These are phyloP conservation scores for Kodamaea laetipori DNA, from an alignment of 805 yeast genomes.

Conservation along the genomic window DNA sequence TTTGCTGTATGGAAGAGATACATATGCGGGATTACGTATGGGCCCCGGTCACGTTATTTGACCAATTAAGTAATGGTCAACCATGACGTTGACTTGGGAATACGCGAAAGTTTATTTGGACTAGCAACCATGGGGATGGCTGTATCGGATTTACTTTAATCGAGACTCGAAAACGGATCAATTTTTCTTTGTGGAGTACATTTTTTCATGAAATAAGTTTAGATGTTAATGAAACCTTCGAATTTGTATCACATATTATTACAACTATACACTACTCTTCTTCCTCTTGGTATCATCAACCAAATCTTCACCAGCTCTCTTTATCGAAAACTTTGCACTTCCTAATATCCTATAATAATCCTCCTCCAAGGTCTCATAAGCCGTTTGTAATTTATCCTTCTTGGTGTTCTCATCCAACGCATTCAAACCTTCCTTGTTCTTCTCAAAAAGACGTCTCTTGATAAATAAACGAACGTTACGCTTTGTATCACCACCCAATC, in stretches of 20 bases:
- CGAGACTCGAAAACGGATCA: too few species aligned
- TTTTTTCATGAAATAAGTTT: too few species aligned
- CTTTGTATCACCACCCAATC: conserved; percentile 25
- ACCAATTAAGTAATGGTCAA: background rate
- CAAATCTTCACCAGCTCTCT: conserved; percentile 17
- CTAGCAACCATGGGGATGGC: too few species aligned
- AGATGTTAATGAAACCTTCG: too few species aligned
- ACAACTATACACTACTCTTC: too few species aligned
- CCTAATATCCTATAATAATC: conserved; percentile 66
- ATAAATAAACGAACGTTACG: conserved; percentile 58
- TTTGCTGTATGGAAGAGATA: conserved; percentile 4
- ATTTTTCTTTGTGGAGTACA: too few species aligned
- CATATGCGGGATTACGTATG: conserved; percentile 8
- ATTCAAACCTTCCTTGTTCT: conserved; percentile 76
- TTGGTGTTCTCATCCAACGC: conserved; percentile 66
- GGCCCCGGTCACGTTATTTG: background rate
- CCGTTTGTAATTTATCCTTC: conserved; percentile 71
- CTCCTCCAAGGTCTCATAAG: conserved; percentile 65
- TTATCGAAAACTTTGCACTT: conserved; percentile 24
- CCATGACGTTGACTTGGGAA: too few species aligned
- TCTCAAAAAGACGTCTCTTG: conserved; percentile 72
- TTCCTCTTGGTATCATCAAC: background rate
- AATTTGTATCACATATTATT: too few species aligned
- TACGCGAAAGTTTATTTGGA: too few species aligned
- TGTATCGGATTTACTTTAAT: too few species aligned